Percentiles rank a stretch among this genome's conserved stretches.
These are phyloP conservation scores for Colletotrichum horii DNA, from an alignment of 2,329 filamentous ascomycete species.

Conservation along the genomic window DNA sequence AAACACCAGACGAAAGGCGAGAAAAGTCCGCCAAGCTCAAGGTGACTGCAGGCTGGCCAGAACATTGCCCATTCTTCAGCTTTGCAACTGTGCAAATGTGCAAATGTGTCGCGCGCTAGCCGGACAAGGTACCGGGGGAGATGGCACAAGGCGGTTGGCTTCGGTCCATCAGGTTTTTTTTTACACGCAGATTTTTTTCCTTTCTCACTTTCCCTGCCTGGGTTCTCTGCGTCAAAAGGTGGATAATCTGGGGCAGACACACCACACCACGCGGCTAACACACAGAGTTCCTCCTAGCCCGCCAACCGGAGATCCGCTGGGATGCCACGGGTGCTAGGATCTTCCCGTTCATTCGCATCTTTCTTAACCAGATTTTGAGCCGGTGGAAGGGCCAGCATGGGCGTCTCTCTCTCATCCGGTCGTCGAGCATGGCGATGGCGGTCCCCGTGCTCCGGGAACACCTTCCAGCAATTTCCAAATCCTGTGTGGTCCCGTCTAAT, in stretches of 20 bases:
- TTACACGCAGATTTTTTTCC: not conserved
- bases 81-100: not conserved
- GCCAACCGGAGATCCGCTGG: constrained; percentile 10
- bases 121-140: not conserved
- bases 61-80: not conserved
- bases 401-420: not conserved
- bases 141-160: constrained; percentile 12
- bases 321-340: constrained; percentile 8
- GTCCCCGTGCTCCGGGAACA: not conserved
- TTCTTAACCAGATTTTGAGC: not conserved
- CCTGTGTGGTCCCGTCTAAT: not conserved
- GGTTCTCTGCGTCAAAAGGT: not conserved
- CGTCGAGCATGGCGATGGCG: not conserved
- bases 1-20: not conserved
- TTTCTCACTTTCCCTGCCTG: not conserved
- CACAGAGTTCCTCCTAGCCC: not conserved
- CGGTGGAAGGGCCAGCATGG: not conserved
- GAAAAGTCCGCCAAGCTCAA: not conserved
- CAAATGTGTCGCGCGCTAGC: not conserved
- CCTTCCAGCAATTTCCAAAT: not conserved
- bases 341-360: constrained; percentile 9
- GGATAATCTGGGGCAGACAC: constrained; percentile 17
- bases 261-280: constrained; percentile 9
- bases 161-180: not conserved
- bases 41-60: not conserved